Conservation (phyloP, 177 flowering plant species). For the Tripterygium wilfordii region DNA sequence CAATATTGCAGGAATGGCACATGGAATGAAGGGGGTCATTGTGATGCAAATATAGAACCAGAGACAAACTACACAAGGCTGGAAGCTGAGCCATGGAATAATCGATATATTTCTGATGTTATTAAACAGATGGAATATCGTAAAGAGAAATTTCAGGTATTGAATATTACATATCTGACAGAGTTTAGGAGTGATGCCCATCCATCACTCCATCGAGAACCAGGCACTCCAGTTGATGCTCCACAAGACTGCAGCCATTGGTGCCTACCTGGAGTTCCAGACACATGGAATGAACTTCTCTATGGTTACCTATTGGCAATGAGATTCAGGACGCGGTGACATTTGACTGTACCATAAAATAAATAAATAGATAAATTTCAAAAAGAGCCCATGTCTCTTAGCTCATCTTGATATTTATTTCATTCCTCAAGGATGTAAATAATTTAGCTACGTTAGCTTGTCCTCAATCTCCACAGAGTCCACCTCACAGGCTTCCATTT, state of each 20-base stretch:
- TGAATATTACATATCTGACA: constrained; percentile 73
- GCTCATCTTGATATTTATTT: background rate
- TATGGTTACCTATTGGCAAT: constrained; percentile 41
- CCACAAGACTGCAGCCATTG: constrained; percentile 81
- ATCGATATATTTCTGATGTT: constrained; percentile 32
- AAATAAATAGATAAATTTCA: background rate
- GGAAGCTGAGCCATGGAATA: constrained; percentile 46
- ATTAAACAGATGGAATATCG: constrained; percentile 30
- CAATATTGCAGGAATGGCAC: constrained; percentile 54
- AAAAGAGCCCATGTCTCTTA: constrained; percentile 60
- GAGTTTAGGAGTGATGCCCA: constrained; percentile 67
- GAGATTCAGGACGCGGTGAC: constrained; percentile 17
- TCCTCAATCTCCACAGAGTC: constrained; percentile 38
- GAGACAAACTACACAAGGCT: constrained; percentile 40
- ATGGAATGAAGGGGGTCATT: constrained; percentile 68
- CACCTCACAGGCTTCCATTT: constrained; percentile 54
- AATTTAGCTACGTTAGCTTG: constrained; percentile 21
- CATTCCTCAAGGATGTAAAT: constrained; percentile 8
- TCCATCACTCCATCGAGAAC: constrained; percentile 59
- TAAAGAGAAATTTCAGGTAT: constrained; percentile 26
- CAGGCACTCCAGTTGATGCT: constrained; percentile 31
- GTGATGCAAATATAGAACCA: constrained; percentile 38
- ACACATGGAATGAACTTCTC: constrained; percentile 74
- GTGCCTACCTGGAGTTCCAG: constrained; percentile 97
- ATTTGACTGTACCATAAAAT: background rate